Conservation (phyloP, 2,329 filamentous ascomycete genomes). For the Aspergillus brasiliensis region DNA sequence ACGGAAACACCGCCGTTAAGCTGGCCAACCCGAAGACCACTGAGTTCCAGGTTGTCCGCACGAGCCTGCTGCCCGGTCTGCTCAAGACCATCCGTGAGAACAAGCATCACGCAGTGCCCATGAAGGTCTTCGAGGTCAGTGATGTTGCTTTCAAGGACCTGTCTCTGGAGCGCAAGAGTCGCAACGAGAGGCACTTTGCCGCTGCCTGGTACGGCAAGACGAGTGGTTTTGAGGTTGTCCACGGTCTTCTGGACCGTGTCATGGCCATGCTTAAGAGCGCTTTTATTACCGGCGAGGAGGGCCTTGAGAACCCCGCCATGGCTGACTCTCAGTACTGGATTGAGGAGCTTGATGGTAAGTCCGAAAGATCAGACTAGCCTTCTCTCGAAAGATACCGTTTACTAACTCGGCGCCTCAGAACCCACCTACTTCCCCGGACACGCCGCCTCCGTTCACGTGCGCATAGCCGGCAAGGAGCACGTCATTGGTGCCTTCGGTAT, state of each 20-base stretch:
- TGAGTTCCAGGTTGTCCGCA: conserved; percentile 92
- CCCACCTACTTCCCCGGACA: conserved; percentile 90
- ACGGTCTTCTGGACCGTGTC: conserved; percentile 87
- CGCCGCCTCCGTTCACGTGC: conserved; percentile 79
- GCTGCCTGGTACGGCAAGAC: conserved; percentile 94
- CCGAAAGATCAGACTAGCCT: neutral
- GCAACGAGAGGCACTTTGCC: conserved; percentile 95
- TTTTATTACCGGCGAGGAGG: conserved; percentile 77
- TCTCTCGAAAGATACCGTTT: neutral
- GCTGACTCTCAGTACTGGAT: conserved; percentile 83
- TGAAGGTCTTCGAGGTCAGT: conserved; percentile 89
- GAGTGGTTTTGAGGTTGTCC: conserved; percentile 92
- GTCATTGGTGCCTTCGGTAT: conserved; percentile 91
- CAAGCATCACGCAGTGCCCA: conserved; percentile 81
- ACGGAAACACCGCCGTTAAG: conserved; percentile 77
- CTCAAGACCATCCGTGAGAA: conserved; percentile 94
- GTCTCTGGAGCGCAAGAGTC: conserved; percentile 76
- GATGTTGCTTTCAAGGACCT: conserved; percentile 92
- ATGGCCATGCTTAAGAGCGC: conserved; percentile 87
- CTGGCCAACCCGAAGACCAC: conserved; percentile 91
- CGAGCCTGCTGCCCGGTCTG: conserved; percentile 79
- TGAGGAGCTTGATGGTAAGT: conserved; percentile 76
- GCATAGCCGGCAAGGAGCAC: conserved; percentile 70
- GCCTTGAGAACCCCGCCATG: conserved; percentile 60
- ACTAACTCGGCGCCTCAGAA: conserved; percentile 49